A percentile compares a stretch with the other conserved stretches of the same genome.
phyloP scores from a whole-genome alignment of 306 rosid genomes.

The Cicer bijugum region DNA sequence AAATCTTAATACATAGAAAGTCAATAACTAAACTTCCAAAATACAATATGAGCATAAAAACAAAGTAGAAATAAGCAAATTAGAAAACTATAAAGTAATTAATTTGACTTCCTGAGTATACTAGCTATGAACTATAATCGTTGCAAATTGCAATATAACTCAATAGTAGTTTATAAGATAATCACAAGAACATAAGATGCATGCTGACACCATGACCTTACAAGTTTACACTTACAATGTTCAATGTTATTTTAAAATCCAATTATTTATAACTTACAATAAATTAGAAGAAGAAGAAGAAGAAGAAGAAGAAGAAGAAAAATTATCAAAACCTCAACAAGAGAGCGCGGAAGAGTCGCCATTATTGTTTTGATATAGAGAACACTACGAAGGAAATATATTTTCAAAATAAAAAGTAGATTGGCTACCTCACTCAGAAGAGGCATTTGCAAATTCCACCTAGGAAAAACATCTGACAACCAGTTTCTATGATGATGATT shows the following conservation, averaged over 20 bases:
- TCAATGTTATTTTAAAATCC: constrained; percentile 7
- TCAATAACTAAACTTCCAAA: constrained; percentile 42
- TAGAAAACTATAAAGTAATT: constrained; percentile 12
- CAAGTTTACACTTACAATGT: constrained; percentile 22
- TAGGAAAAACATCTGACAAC: constrained; percentile 52
- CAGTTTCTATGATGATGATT: constrained; percentile 51
- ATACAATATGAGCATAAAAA: constrained; percentile 22
- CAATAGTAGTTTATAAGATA: constrained; percentile 35
- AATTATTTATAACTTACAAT: constrained; percentile 6
- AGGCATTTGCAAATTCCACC: constrained; percentile 52
- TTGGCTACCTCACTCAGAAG: constrained; percentile 62
- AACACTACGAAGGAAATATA: constrained; percentile 31
- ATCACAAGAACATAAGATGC: constrained; percentile 6
- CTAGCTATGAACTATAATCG: constrained; percentile 23
- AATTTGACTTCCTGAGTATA: constrained; percentile 24
- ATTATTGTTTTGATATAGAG: constrained; percentile 34
- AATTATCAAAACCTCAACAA: background rate
- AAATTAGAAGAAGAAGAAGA: constrained; percentile 23
- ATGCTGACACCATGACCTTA: constrained; percentile 29
- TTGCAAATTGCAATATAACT: constrained; percentile 12
- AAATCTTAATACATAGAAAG: constrained; percentile 25
- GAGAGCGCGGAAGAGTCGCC: constrained; percentile 7
- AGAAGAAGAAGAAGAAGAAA: constrained; percentile 16
- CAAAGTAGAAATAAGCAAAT: constrained; percentile 28
- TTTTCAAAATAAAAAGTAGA: background rate